Percentiles rank a stretch among this genome's conserved stretches.
Conservation (phyloP, 495 filamentous ascomycete species). For the Pseudevernia furfuracea region DNA sequence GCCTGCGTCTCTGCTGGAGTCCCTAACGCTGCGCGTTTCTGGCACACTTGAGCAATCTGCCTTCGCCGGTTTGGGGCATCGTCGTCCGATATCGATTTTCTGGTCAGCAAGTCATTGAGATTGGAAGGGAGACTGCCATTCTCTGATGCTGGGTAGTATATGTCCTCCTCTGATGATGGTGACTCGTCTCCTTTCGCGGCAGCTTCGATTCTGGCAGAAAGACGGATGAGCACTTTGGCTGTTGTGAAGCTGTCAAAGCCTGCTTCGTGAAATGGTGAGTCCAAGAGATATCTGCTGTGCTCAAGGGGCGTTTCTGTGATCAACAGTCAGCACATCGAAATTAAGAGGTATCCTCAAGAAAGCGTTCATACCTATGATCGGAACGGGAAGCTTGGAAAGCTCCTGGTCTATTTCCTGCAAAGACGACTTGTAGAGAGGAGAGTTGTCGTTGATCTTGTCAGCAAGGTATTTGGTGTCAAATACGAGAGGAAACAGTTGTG, state of each 20-base stretch:
- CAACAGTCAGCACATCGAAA: conserved; percentile 14
- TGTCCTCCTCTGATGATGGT: conserved; percentile 16
- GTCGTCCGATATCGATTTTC: conserved; percentile 2
- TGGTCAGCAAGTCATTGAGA: not conserved
- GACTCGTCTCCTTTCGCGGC: conserved; percentile 23
- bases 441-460: conserved; percentile 42
- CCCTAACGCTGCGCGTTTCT: not conserved
- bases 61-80: not conserved
- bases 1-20: not conserved
- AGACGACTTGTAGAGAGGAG: conserved; percentile 42
- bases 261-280: conserved; percentile 52
- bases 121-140: conserved; percentile 3
- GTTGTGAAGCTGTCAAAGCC: conserved; percentile 69
- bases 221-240: conserved; percentile 55
- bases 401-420: conserved; percentile 43
- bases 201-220: conserved; percentile 46
- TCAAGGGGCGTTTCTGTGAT: conserved; percentile 33
- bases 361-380: conserved; percentile 39
- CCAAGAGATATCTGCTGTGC: conserved; percentile 43
- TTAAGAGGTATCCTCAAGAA: not conserved
- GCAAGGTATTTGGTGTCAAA: conserved; percentile 76
- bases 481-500: conserved; percentile 56
- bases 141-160: conserved; percentile 14
- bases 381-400: conserved; percentile 34
- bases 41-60: not conserved